Base-by-base conservation (phyloP, 2,329 filamentous ascomycete species). In the Ophiocordyceps sinensis region DNA sequence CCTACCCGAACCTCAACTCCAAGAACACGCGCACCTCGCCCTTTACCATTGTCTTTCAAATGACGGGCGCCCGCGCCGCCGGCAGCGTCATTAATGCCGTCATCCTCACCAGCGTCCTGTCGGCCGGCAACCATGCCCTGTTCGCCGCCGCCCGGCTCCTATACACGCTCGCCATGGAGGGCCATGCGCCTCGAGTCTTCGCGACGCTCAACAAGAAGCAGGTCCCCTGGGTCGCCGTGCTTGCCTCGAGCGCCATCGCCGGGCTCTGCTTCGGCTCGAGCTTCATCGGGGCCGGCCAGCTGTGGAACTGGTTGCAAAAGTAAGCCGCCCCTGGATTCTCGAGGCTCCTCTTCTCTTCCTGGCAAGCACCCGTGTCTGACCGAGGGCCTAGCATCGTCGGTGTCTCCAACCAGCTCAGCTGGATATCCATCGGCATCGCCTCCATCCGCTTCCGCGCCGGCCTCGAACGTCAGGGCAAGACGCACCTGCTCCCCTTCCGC, bases 251-350 rank as follows among this genome's bases (percentile, higher is more conserved):
- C 1, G 49, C 68, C 0, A 71, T 85, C 43, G 67, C 68, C 17
- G 73, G 72, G 0, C 63, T 80, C 0, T 79, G 75, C 49, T 81
- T 82, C 42, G 77, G 74, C 3, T 75, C 75, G 0, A 77, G 71
- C 50, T 79, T 77, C 46, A 79, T 81, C 41, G 75, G 76, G 0
- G 76, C 77, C 0, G 77, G 77, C 1, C 67, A 80, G 47, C 57
- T 81, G 5, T 81, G 77, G 77, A 70, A 66, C 1, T 81, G 77
- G 77, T 57, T 81, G 15, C 77, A 81, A 52, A 79, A 80, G 68
- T 71, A 57, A 50, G 62, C 15, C n/a, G 9, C 9, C n/a, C 13
- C 36, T 3, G 13, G 15, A 4, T 17, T 14, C 19, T 23, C 19
- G 23, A 26, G 23, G 23, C 6, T 3, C 23, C 23, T 26, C 23